Evolutionary conservation across 257 asterid genomes (phyloP).

Genomic region (Primulina tabacum): DNA sequence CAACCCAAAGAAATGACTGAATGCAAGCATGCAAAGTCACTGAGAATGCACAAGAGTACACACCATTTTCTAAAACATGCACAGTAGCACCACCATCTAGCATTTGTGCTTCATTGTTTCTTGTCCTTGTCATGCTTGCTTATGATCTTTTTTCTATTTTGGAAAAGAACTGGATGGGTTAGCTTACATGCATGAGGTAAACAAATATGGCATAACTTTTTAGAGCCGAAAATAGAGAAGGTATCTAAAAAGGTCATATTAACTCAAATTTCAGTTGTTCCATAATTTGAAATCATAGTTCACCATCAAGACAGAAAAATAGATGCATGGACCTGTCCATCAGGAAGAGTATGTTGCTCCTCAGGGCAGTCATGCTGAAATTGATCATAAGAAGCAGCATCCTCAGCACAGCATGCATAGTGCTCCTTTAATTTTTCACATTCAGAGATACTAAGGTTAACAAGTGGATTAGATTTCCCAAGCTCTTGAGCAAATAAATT

Average conservation of each 20-base stretch:
- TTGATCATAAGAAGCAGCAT: slow-evolving; percentile 54
- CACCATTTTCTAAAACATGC: too few relatives aligned
- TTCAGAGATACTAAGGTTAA: slow-evolving; percentile 55
- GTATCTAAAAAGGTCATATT: slow-evolving; percentile 6
- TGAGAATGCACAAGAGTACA: too few relatives aligned
- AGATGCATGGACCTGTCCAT: slow-evolving; percentile 69
- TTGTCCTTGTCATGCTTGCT: too few relatives aligned
- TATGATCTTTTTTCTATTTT: too few relatives aligned
- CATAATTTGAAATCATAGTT: slow-evolving; percentile 7
- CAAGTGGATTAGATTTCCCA: slow-evolving; percentile 62
- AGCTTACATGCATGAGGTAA: slow-evolving; percentile 1
- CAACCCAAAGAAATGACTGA: too few relatives aligned
- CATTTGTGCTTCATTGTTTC: too few relatives aligned
- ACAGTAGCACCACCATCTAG: too few relatives aligned
- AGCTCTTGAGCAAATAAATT: slow-evolving; percentile 65
- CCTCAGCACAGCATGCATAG: slow-evolving; percentile 82
- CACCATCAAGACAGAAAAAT: slow-evolving; percentile 19
- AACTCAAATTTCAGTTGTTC: not conserved
- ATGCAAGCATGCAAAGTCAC: too few relatives aligned
- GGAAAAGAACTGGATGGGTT: too few relatives aligned
- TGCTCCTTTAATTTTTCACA: slow-evolving; percentile 76
- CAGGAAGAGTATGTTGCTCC: slow-evolving; percentile 88
- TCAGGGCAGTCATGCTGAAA: slow-evolving; percentile 53
- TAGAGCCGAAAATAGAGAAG: slow-evolving; percentile 1
- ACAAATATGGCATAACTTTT: not conserved